Evolutionary conservation across 805 yeast species (phyloP), one percentile per base, ranked within the genome.

Genomic region (Candida gorgasii): DNA sequence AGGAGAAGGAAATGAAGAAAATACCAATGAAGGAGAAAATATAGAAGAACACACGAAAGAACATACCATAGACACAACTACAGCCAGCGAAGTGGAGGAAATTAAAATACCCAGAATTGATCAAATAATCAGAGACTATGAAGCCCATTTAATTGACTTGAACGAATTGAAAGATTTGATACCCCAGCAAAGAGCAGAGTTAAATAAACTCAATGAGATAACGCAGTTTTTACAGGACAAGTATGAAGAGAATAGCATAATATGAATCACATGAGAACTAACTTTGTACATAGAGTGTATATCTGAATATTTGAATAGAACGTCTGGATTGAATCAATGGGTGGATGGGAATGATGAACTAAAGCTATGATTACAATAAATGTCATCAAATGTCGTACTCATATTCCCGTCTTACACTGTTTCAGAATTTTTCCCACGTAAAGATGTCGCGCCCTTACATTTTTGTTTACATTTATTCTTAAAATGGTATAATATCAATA

Each of bases 111-210:
- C 48, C 12, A 15, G 45, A 20, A 38, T 52, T 9, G 58, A 51
- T 4, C 57, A 50, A 27, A 45, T 62, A 7, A 39, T 48, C 11
- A 38, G 46, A 2, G 64, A 61, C 33, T 65, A 65, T 44, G 61
- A 58, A 46, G 44, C 52, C 5, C 55, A 59, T 41, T 42, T 74
- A 8, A 39, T 47, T 7, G 54, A 57, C 40, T 51, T 75, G 26
- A 53, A 54, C 22, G 62, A 56, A n/a, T 48, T 72, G 42, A 71
- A 69, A 46, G 53, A 46, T 13, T 46, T 51, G 2, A 51, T 74
- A 3, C 78, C 79, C 4, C 58, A 54, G 39, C 59, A 62, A 29
- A 56, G 57, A 29, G 63, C 65, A 5, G 63, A 64, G 29, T 51
- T 73, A 16, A 65, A 64, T 40, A 59, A 62, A 40, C 48, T 69